phyloP scores from a whole-genome alignment of 805 yeast genomes.

The Ogataea saltuana region DNA sequence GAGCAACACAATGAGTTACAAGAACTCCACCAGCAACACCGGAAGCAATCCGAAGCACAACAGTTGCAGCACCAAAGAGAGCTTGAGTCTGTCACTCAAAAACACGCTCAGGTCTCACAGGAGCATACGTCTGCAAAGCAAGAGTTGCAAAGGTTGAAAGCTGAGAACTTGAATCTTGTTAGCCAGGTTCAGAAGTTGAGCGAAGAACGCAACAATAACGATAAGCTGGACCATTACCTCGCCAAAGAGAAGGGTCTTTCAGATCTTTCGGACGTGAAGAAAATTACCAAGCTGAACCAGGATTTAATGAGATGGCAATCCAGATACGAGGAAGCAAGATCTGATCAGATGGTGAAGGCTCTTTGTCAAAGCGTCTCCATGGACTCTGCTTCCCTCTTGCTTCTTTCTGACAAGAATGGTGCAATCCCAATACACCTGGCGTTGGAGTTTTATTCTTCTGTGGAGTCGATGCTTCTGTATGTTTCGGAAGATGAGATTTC shows the following conservation, averaged over 20 bases:
- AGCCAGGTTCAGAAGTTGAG: slow-evolving; percentile 11
- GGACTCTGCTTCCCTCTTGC: slow-evolving; percentile 10
- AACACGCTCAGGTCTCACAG: slow-evolving; percentile 9
- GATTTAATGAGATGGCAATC: slow-evolving; percentile 49
- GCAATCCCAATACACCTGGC: slow-evolving; percentile 40
- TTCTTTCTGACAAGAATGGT: slow-evolving; percentile 38
- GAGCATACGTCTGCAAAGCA: slow-evolving; percentile 10
- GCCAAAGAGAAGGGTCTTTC: slow-evolving; percentile 7
- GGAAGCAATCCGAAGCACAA: not conserved
- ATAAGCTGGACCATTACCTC: slow-evolving; percentile 10
- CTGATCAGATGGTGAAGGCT: slow-evolving; percentile 20
- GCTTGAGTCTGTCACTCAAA: slow-evolving; percentile 4
- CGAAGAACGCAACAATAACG: slow-evolving; percentile 11
- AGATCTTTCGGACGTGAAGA: slow-evolving; percentile 11
- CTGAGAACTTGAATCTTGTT: slow-evolving; percentile 16
- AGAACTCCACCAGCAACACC: not conserved
- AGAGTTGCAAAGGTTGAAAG: slow-evolving; percentile 12
- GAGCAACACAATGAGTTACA: slow-evolving; percentile 6
- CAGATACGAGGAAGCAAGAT: slow-evolving; percentile 50
- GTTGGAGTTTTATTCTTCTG: slow-evolving; percentile 43
- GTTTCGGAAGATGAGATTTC: slow-evolving; percentile 29
- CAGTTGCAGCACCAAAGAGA: slow-evolving; percentile 4
- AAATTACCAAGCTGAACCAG: slow-evolving; percentile 15
- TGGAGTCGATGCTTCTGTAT: slow-evolving; percentile 45
- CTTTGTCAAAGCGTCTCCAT: slow-evolving; percentile 11